These are phyloP conservation scores for Debaryomyces robertsiae DNA, from an alignment of 1,139 yeast genomes.

Conservation along the genomic window DNA sequence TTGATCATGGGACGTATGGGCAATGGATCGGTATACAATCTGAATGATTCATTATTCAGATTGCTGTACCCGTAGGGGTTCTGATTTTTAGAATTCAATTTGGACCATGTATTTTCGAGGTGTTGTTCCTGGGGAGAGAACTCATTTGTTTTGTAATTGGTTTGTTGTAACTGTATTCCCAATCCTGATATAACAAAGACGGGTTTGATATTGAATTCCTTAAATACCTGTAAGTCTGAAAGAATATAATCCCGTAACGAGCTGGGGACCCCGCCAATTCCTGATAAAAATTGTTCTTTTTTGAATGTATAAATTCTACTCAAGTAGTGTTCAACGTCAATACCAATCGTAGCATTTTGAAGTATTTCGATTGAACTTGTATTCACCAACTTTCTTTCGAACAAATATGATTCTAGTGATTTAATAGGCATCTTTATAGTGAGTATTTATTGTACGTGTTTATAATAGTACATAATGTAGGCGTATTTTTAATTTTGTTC, in stretches of 20 bases:
- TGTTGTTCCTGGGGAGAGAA: constrained; percentile 50
- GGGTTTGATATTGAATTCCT: constrained; percentile 68
- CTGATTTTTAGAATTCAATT: constrained; percentile 24
- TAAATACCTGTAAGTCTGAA: constrained; percentile 63
- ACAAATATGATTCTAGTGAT: constrained; percentile 69
- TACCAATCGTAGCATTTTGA: constrained; percentile 73
- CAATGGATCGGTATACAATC: constrained; percentile 49
- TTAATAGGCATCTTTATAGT: constrained; percentile 53
- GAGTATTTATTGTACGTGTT: constrained; percentile 3
- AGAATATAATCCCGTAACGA: constrained; percentile 61
- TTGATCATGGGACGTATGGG: constrained; percentile 52
- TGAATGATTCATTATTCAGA: constrained; percentile 43
- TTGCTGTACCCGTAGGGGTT: constrained; percentile 31
- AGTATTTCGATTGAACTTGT: constrained; percentile 67
- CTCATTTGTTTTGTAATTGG: constrained; percentile 38
- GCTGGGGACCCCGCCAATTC: constrained; percentile 82
- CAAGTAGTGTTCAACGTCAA: constrained; percentile 81
- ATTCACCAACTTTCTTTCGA: constrained; percentile 67
- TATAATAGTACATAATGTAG: background rate
- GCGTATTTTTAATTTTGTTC: constrained; percentile 2
- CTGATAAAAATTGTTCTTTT: constrained; percentile 73
- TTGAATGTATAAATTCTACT: constrained; percentile 62
- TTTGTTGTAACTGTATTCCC: constrained; percentile 37
- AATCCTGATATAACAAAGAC: constrained; percentile 73
- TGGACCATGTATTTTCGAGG: constrained; percentile 50